Percentiles rank a stretch among this genome's conserved stretches.
Conservation (phyloP, 202 grass and related monocot genomes). For the Cymbopogon flexuosus region DNA sequence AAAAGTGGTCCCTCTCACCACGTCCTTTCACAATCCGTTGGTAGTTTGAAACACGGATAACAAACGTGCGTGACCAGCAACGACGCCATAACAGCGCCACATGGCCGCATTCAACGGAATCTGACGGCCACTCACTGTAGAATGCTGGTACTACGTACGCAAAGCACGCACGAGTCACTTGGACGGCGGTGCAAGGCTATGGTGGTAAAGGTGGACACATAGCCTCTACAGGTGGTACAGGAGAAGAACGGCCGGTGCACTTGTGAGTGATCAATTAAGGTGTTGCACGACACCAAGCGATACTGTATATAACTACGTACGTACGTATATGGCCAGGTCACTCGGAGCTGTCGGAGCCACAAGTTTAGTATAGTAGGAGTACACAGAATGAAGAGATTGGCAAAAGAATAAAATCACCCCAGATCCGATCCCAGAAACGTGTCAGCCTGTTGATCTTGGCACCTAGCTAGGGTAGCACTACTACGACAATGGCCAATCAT, state of each 20-base stretch:
- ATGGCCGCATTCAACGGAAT: background rate
- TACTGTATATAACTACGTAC: too few species aligned
- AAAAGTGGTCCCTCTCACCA: background rate
- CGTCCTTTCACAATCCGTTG: background rate
- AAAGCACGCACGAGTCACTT: background rate
- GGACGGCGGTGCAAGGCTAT: background rate
- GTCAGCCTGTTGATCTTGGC: background rate
- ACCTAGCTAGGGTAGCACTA: background rate
- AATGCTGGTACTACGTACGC: too few species aligned
- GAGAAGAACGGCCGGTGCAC: background rate
- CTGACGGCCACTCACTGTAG: background rate
- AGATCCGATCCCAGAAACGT: background rate
- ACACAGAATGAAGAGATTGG: background rate
- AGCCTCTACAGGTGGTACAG: too few species aligned
- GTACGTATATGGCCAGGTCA: background rate
- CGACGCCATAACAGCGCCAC: background rate
- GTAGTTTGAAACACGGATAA: background rate
- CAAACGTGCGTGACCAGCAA: background rate
- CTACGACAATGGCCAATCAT: too few species aligned
- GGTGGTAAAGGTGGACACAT: background rate
- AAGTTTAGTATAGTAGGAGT: background rate
- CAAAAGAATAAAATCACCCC: too few species aligned
- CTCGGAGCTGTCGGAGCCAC: background rate
- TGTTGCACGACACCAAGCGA: background rate
- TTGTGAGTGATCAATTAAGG: background rate